Percentiles rank a stretch among this genome's conserved stretches.
These are phyloP conservation scores for Jatropha curcas DNA, from an alignment of 345 rosid species.

Conservation along the genomic window DNA sequence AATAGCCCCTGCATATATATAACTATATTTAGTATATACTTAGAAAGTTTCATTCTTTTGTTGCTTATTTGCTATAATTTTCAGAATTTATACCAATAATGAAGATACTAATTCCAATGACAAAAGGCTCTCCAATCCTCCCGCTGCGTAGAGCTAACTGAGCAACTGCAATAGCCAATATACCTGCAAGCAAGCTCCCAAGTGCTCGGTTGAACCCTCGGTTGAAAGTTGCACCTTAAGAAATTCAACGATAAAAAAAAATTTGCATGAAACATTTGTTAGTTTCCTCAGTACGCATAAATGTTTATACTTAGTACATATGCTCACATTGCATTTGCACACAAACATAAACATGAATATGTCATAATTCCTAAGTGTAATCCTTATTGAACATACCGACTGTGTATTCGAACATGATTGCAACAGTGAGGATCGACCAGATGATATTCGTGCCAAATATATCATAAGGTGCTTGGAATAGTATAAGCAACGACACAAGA, in stretches of 20 bases:
- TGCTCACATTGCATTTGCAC: not conserved
- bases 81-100: slow-evolving; percentile 41
- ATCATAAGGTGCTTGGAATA: slow-evolving; percentile 57
- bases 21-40: not conserved
- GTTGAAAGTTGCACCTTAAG: slow-evolving; percentile 61
- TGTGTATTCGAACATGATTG: slow-evolving; percentile 67
- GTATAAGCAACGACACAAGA: slow-evolving; percentile 59
- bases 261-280: too few relatives aligned
- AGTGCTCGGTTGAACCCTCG: slow-evolving; percentile 71
- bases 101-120: slow-evolving; percentile 63
- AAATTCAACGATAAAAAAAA: slow-evolving; percentile 7
- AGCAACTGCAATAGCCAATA: slow-evolving; percentile 47
- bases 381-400: slow-evolving; percentile 49
- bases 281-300: not conserved
- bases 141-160: slow-evolving; percentile 45
- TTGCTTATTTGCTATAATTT: not conserved
- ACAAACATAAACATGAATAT: not conserved
- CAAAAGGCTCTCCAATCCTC: slow-evolving; percentile 52
- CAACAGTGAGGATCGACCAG: slow-evolving; percentile 77
- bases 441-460: slow-evolving; percentile 59
- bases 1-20: slow-evolving; percentile 40
- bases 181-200: slow-evolving; percentile 63
- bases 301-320: not conserved
- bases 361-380: not conserved
- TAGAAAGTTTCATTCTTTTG: not conserved